A percentile compares a stretch with the other conserved stretches of the same genome.
These are phyloP conservation scores for Penicillium fuscoglaucum DNA, from an alignment of 2,329 filamentous ascomycete species.

Conservation along the genomic window DNA sequence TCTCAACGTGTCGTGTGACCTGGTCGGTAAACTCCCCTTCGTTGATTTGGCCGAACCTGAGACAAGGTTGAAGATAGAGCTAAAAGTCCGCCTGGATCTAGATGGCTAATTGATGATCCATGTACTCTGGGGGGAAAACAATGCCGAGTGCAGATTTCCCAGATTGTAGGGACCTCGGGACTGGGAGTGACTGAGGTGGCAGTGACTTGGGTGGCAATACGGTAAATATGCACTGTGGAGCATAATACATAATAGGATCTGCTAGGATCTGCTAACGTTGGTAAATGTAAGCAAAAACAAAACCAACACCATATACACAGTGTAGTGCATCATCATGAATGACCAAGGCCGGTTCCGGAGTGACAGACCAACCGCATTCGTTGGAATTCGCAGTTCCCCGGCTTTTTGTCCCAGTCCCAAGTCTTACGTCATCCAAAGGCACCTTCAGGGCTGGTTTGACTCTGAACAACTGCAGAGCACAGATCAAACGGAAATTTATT, in stretches of 20 bases:
- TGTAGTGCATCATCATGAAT: constrained; percentile 9
- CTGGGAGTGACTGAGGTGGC: not conserved
- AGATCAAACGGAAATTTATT: constrained; percentile 1
- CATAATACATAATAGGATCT: too few relatives aligned
- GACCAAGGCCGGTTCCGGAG: constrained; percentile 11
- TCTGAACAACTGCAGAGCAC: constrained; percentile 15
- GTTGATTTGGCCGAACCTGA: not conserved
- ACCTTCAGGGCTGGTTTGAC: constrained; percentile 9
- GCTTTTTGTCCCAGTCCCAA: constrained; percentile 30
- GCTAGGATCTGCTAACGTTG: too few relatives aligned
- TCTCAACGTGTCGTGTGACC: constrained; percentile 7
- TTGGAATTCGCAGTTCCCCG: constrained; percentile 29
- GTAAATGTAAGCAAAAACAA: not conserved
- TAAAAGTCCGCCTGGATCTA: not conserved
- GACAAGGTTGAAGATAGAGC: constrained; percentile 3
- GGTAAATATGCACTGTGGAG: not conserved
- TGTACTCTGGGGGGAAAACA: not conserved
- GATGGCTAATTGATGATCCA: not conserved
- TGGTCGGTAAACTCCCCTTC: constrained; percentile 3
- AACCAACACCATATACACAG: not conserved
- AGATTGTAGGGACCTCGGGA: not conserved
- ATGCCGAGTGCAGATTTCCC: not conserved
- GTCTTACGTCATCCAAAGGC: constrained; percentile 40
- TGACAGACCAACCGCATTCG: constrained; percentile 26
- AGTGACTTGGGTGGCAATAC: not conserved